Percentiles rank a stretch among this genome's conserved stretches.
Conservation (phyloP, 306 rosid species). For the Glycyrrhiza uralensis region DNA sequence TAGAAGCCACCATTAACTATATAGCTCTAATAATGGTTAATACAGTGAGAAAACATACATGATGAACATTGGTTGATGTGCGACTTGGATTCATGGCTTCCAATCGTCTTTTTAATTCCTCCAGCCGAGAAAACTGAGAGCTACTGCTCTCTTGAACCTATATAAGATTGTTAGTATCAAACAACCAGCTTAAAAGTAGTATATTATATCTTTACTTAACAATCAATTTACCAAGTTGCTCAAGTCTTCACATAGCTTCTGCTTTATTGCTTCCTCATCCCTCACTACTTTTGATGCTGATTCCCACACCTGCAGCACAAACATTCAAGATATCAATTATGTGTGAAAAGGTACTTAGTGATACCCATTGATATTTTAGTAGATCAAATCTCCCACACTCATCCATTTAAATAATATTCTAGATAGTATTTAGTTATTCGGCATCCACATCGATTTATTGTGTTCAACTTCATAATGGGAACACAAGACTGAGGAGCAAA, state of each 20-base stretch:
- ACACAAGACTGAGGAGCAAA: not conserved
- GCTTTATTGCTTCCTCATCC: slow-evolving; percentile 79
- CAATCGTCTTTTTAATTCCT: slow-evolving; percentile 83
- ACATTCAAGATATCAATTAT: slow-evolving; percentile 12
- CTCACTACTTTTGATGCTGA: slow-evolving; percentile 58
- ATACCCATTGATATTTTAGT: not conserved
- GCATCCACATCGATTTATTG: not conserved
- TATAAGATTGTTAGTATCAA: slow-evolving; percentile 33
- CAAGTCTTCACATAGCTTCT: slow-evolving; percentile 85
- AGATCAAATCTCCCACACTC: slow-evolving; percentile 3
- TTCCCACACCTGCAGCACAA: slow-evolving; percentile 65
- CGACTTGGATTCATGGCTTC: slow-evolving; percentile 81
- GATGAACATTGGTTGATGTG: slow-evolving; percentile 44
- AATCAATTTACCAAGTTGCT: slow-evolving; percentile 62
- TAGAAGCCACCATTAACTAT: slow-evolving; percentile 6
- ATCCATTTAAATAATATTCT: slow-evolving; percentile 5
- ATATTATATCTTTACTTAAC: slow-evolving; percentile 16
- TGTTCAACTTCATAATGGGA: not conserved
- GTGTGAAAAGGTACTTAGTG: not conserved
- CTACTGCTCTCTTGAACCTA: slow-evolving; percentile 93
- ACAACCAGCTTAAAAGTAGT: slow-evolving; percentile 20
- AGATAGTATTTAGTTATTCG: not conserved
- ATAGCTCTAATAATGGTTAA: not conserved
- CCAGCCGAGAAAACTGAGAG: slow-evolving; percentile 69
- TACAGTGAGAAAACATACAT: slow-evolving; percentile 39